A percentile compares a stretch with the other conserved stretches of the same genome.
Evolutionary conservation across 2,329 filamentous ascomycete species (phyloP).

Genomic region (Aulographum hederae): DNA sequence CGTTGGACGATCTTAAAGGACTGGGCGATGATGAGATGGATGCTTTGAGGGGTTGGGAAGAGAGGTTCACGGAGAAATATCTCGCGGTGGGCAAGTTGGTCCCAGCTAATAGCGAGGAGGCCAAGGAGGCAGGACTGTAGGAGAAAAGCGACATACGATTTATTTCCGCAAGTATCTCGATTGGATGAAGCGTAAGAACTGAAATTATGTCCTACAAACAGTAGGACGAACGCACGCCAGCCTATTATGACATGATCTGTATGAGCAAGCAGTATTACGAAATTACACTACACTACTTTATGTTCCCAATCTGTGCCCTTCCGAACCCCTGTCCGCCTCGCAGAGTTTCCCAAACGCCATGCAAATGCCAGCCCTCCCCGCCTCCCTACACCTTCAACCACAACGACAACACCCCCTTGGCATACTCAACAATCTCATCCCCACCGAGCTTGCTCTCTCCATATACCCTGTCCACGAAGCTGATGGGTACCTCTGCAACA

Average conservation of each 20-base stretch:
- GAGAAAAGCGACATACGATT: too few relatives aligned
- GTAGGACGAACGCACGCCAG: too few relatives aligned
- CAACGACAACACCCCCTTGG: conserved; percentile 41
- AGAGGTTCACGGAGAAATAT: conserved; percentile 86
- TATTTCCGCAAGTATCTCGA: too few relatives aligned
- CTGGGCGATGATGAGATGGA: conserved; percentile 62
- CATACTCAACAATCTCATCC: conserved; percentile 91
- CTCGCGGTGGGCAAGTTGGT: conserved; percentile 82
- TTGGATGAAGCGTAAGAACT: too few relatives aligned
- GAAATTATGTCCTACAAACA: too few relatives aligned
- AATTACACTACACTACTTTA: too few relatives aligned
- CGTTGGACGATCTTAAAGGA: conserved; percentile 58
- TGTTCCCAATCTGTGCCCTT: too few relatives aligned
- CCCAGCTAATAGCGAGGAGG: conserved; percentile 37
- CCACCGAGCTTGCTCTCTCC: conserved; percentile 90
- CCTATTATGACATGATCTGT: too few relatives aligned
- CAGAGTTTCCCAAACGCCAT: too few relatives aligned
- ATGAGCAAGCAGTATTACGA: too few relatives aligned
- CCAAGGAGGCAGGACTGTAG: conserved; percentile 27
- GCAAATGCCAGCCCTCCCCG: too few relatives aligned
- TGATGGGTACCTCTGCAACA: conserved; percentile 90
- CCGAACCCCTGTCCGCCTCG: too few relatives aligned
- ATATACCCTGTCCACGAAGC: conserved; percentile 87
- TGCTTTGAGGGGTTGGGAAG: conserved; percentile 78
- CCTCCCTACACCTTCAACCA: conserved; percentile 28